Evolutionary conservation across 305 asterid genomes (phyloP).

Genomic region (Caryopteris hybrid): DNA sequence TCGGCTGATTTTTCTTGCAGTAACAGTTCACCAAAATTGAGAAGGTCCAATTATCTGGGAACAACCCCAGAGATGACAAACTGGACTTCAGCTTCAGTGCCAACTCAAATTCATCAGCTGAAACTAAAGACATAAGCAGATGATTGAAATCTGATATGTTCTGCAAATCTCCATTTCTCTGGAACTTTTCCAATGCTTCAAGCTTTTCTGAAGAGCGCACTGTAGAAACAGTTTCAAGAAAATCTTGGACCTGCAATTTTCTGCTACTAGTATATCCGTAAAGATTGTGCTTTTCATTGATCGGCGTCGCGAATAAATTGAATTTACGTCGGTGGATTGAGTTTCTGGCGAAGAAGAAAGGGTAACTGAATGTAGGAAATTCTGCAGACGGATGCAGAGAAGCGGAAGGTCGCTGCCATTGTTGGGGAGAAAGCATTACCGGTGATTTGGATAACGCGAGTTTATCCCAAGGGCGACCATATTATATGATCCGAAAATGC

Average conservation of each 20-base stretch:
- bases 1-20: slow-evolving; percentile 48
- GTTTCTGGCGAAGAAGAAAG: slow-evolving; percentile 4
- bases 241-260: slow-evolving; percentile 19
- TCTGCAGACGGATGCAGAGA: neutral
- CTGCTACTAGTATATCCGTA: slow-evolving; percentile 5
- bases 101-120: slow-evolving; percentile 43
- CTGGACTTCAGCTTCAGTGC: slow-evolving; percentile 38
- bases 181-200: slow-evolving; percentile 7
- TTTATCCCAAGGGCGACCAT: no score
- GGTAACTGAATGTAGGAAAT: neutral
- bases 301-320: neutral
- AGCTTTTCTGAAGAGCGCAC: slow-evolving; percentile 23
- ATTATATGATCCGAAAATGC: neutral
- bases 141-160: slow-evolving; percentile 35
- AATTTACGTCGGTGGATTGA: neutral
- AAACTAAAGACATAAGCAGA: slow-evolving; percentile 33
- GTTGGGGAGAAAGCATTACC: slow-evolving; percentile 22
- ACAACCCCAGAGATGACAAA: slow-evolving; percentile 29
- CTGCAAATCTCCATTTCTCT: slow-evolving; percentile 26
- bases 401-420: slow-evolving; percentile 9
- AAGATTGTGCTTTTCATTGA: slow-evolving; percentile 10
- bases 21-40: slow-evolving; percentile 39
- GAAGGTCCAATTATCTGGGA: slow-evolving; percentile 39
- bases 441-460: slow-evolving; percentile 14
- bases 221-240: slow-evolving; percentile 15